These are phyloP conservation scores for Neofusicoccum parvum DNA, from an alignment of 2,329 filamentous ascomycete genomes.

Conservation along the genomic window DNA sequence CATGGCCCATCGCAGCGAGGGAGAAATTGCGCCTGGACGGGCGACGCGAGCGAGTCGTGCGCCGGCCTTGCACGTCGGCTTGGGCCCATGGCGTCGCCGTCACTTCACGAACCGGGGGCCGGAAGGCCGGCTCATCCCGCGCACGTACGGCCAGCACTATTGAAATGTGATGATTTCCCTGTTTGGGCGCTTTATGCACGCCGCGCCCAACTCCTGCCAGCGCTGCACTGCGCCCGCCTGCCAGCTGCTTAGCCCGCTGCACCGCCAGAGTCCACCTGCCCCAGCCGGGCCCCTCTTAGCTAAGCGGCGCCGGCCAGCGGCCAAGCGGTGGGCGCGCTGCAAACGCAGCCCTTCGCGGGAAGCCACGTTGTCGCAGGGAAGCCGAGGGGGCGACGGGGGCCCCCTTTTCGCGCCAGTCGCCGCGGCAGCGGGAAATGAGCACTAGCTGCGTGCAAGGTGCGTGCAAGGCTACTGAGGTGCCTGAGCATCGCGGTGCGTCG, in stretches of 20 bases:
- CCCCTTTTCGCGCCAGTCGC: conserved; percentile 16
- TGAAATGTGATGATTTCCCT: conserved; percentile 19
- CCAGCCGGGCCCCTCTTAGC: not conserved
- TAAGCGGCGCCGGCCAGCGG: not conserved
- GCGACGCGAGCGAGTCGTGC: conserved; percentile 13
- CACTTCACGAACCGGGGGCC: conserved; percentile 6
- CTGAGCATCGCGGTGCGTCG: conserved; percentile 15
- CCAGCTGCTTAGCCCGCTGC: not conserved
- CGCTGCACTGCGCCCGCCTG: not conserved
- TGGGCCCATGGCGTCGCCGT: not conserved
- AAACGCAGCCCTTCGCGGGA: conserved; percentile 17
- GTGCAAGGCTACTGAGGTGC: not conserved
- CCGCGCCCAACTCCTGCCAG: not conserved
- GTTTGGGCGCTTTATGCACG: conserved; percentile 17
- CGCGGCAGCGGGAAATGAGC: conserved; percentile 20
- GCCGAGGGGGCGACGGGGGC: not conserved
- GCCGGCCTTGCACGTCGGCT: not conserved
- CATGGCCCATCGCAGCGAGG: conserved; percentile 13
- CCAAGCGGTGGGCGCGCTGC: conserved; percentile 5
- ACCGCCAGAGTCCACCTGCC: not conserved
- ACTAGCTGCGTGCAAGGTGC: not conserved
- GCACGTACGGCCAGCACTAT: conserved; percentile 10
- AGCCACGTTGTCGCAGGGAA: conserved; percentile 22
- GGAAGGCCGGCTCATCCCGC: conserved; percentile 18
- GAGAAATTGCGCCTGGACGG: conserved; percentile 11